A percentile compares a stretch with the other conserved stretches of the same genome.
phyloP scores from a whole-genome alignment of 2,329 filamentous ascomycete genomes.

The Colletotrichum brevisporum region DNA sequence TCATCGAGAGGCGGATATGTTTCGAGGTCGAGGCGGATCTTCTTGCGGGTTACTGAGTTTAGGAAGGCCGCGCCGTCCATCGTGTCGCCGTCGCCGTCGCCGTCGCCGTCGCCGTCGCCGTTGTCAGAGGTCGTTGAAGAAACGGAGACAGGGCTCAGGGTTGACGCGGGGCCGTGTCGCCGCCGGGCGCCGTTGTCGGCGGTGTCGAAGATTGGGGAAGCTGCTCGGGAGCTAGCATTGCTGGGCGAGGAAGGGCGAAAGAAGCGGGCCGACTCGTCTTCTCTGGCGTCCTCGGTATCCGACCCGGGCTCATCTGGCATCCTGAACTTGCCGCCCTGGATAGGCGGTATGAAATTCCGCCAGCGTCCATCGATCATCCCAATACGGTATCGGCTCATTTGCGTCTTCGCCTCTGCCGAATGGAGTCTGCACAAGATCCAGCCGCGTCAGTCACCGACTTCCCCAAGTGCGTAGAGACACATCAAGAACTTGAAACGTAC shows the following conservation, averaged over 20 bases:
- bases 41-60: constrained; percentile 79
- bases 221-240: constrained; percentile 66
- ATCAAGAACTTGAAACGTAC: constrained; percentile 66
- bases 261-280: constrained; percentile 37
- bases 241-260: constrained; percentile 58
- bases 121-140: constrained; percentile 72
- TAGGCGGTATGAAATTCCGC: constrained; percentile 90
- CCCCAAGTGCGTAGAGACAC: neutral
- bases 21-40: constrained; percentile 81
- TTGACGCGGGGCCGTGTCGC: constrained; percentile 43
- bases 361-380: constrained; percentile 85
- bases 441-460: constrained; percentile 6
- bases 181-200: constrained; percentile 49
- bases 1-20: constrained; percentile 86
- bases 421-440: constrained; percentile 74
- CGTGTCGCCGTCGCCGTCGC: constrained; percentile 60
- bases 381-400: constrained; percentile 87
- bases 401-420: constrained; percentile 79
- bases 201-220: constrained; percentile 65
- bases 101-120: constrained; percentile 60
- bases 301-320: constrained; percentile 45
- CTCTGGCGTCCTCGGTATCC: constrained; percentile 53
- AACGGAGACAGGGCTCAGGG: constrained; percentile 60
- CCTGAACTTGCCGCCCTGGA: constrained; percentile 88
- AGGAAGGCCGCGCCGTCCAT: constrained; percentile 74